These are phyloP conservation scores for Sporothrix globosa DNA, from an alignment of 2,329 filamentous ascomycete species.

Conservation along the genomic window DNA sequence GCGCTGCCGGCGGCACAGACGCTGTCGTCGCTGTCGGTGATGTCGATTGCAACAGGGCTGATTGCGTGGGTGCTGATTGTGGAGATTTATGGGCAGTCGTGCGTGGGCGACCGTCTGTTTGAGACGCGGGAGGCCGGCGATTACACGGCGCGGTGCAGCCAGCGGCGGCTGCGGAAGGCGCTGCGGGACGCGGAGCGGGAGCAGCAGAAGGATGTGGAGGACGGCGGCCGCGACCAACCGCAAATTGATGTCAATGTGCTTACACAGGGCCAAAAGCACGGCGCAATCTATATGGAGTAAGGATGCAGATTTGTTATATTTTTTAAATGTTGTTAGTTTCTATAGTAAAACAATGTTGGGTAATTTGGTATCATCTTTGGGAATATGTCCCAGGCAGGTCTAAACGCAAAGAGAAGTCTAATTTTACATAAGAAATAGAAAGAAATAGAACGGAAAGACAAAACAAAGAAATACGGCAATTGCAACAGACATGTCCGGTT, in stretches of 20 bases:
- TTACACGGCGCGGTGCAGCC: conserved; percentile 51
- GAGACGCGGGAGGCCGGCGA: conserved; percentile 44
- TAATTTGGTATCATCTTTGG: conserved; percentile 14
- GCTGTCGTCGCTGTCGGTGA: conserved; percentile 52
- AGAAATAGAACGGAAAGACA: not conserved
- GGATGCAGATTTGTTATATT: too few relatives aligned
- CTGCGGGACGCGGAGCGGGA: conserved; percentile 35
- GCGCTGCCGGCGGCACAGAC: conserved; percentile 56
- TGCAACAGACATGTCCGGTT: not conserved
- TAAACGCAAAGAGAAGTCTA: not conserved
- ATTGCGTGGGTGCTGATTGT: conserved; percentile 52
- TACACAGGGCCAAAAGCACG: conserved; percentile 40
- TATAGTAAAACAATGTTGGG: too few relatives aligned
- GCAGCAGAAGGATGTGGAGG: conserved; percentile 14
- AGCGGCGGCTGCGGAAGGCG: conserved; percentile 44
- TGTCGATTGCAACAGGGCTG: conserved; percentile 51
- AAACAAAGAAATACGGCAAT: not conserved
- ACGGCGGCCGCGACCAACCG: conserved; percentile 20
- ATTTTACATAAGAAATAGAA: not conserved
- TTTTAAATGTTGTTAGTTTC: not conserved
- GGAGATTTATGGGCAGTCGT: conserved; percentile 56
- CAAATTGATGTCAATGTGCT: conserved; percentile 41
- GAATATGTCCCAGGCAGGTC: not conserved
- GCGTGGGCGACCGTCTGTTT: conserved; percentile 50
- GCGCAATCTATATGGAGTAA: conserved; percentile 38